phyloP scores from a whole-genome alignment of 306 rosid species.

The Rosa multiflora region DNA sequence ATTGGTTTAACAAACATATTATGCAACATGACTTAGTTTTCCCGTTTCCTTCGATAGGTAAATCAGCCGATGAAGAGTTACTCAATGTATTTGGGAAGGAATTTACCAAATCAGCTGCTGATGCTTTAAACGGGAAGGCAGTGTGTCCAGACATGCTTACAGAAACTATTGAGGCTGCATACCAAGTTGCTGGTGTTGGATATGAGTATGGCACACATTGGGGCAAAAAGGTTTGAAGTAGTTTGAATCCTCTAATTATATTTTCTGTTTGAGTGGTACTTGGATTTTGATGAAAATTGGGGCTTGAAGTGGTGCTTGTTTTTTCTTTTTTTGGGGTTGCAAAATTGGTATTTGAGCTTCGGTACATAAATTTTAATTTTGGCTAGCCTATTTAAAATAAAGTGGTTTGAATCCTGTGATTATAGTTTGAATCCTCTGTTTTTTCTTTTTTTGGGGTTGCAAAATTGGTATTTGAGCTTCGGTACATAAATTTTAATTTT shows the following conservation, averaged over 20 bases:
- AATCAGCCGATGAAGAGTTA: constrained; percentile 16
- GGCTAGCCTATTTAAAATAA: too few species aligned
- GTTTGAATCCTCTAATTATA: not conserved
- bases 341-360: too few species aligned
- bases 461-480: too few species aligned
- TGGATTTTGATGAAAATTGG: constrained; percentile 32
- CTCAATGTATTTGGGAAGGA: constrained; percentile 40
- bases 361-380: too few species aligned
- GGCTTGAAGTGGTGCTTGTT: constrained; percentile 28
- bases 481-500: not conserved
- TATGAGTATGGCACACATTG: constrained; percentile 59
- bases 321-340: too few species aligned
- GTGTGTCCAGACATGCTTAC: not conserved
- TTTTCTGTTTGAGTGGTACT: not conserved
- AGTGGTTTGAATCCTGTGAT: not conserved
- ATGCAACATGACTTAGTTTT: not conserved
- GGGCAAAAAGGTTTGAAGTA: constrained; percentile 50
- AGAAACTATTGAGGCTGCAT: constrained; percentile 39
- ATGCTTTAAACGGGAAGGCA: constrained; percentile 37
- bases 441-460: too few species aligned
- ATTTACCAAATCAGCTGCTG: constrained; percentile 33
- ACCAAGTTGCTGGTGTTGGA: constrained; percentile 37
- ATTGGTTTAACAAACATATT: not conserved
- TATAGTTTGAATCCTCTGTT: not conserved
- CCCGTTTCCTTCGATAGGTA: constrained; percentile 15